Evolutionary conservation across 202 grass and related monocot species (phyloP).

Genomic region (Eragrostis tef): DNA sequence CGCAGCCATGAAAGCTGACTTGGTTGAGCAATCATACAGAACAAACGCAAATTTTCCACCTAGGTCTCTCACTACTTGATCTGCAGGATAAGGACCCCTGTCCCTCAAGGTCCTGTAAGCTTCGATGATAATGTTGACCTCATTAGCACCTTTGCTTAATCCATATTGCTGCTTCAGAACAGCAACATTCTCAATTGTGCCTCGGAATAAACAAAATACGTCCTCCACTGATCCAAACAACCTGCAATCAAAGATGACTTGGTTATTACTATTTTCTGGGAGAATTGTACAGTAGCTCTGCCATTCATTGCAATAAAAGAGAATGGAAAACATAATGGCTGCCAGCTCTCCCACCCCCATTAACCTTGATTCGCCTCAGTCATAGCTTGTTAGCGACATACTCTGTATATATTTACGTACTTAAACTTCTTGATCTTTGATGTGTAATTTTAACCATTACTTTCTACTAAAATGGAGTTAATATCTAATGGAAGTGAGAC

Average conservation of each 20-base stretch:
- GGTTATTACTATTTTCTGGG: not conserved
- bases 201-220: constrained; percentile 72
- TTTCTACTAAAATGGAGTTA: too few species aligned
- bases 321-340: too few species aligned
- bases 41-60: constrained; percentile 66
- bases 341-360: too few species aligned
- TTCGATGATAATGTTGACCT: constrained; percentile 71
- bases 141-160: constrained; percentile 58
- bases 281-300: not conserved
- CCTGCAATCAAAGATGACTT: constrained; percentile 21
- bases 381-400: too few species aligned
- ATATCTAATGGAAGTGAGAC: too few species aligned
- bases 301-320: not conserved
- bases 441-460: too few species aligned
- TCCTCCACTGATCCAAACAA: constrained; percentile 65
- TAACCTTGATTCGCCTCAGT: too few species aligned
- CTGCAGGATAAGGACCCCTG: constrained; percentile 73
- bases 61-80: constrained; percentile 65
- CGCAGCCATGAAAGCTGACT: constrained; percentile 62
- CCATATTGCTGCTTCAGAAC: constrained; percentile 74
- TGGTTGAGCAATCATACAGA: constrained; percentile 63
- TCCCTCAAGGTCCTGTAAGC: constrained; percentile 76
- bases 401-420: too few species aligned
- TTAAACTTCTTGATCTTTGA: too few species aligned
- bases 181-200: constrained; percentile 58